Evolutionary conservation across 2,329 filamentous ascomycete species (phyloP).

Genomic region (Polytolypa hystricis): DNA sequence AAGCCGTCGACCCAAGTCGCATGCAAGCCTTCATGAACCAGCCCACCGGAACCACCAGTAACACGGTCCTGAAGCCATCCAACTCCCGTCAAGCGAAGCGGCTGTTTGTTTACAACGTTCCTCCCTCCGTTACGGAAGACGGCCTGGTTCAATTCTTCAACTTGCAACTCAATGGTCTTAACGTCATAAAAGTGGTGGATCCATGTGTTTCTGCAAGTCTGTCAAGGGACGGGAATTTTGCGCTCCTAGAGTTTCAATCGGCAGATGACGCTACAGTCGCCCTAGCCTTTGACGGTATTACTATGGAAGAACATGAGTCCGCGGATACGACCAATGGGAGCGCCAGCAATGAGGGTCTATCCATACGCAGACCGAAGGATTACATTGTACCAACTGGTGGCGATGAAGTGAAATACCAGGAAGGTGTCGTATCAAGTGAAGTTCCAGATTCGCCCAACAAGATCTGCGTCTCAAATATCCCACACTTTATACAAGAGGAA

Average conservation of each 20-base stretch:
- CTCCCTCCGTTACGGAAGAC: conserved; percentile 62
- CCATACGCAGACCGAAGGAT: conserved; percentile 82
- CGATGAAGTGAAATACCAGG: conserved; percentile 62
- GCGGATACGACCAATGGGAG: conserved; percentile 39
- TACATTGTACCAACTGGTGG: conserved; percentile 81
- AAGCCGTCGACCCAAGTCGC: conserved; percentile 88
- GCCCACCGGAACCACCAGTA: conserved; percentile 58
- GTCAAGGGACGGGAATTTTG: conserved; percentile 67
- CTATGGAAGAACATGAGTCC: conserved; percentile 65
- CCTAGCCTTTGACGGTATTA: conserved; percentile 77
- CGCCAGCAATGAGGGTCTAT: conserved; percentile 43
- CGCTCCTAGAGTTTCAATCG: conserved; percentile 81
- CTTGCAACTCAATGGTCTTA: conserved; percentile 89
- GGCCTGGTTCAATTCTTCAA: conserved; percentile 80
- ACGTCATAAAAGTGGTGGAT: conserved; percentile 72
- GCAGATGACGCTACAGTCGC: conserved; percentile 82
- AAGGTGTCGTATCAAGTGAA: conserved; percentile 63
- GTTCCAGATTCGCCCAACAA: conserved; percentile 94
- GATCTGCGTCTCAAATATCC: conserved; percentile 83
- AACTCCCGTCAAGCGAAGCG: conserved; percentile 93
- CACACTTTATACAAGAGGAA: conserved; percentile 75
- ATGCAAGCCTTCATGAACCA: conserved; percentile 94
- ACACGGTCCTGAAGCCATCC: conserved; percentile 74
- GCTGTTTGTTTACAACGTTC: conserved; percentile 76
- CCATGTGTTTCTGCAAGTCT: conserved; percentile 78